Percentiles rank a stretch among this genome's conserved stretches.
phyloP scores from a whole-genome alignment of 495 filamentous ascomycete genomes.

The Hypoxylon crocopeplum region DNA sequence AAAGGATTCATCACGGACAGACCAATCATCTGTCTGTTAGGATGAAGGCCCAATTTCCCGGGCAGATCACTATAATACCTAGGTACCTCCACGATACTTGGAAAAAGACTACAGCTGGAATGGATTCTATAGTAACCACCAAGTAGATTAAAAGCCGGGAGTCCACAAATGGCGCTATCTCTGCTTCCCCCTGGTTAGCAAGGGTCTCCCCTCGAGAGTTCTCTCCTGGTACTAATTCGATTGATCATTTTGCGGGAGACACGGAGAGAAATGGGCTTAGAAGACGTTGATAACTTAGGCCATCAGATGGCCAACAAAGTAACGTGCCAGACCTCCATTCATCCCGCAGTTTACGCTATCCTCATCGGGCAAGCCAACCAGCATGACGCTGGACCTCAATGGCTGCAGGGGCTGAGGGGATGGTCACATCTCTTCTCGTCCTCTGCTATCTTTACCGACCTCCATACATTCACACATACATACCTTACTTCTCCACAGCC shows the following conservation, averaged over 20 bases:
- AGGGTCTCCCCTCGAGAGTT: constrained; percentile 4
- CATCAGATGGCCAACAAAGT: constrained; percentile 12
- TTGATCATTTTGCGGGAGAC: constrained; percentile 17
- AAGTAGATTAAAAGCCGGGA: constrained; percentile 29
- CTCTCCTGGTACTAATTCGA: neutral
- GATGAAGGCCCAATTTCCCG: constrained; percentile 29
- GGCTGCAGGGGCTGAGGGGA: constrained; percentile 25
- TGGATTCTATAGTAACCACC: constrained; percentile 10
- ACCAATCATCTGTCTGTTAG: constrained; percentile 19
- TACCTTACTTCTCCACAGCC: constrained; percentile 29
- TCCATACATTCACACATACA: constrained; percentile 19
- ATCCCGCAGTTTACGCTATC: constrained; percentile 23
- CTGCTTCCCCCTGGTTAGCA: constrained; percentile 11
- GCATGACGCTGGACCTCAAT: constrained; percentile 15
- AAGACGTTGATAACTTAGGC: constrained; percentile 16
- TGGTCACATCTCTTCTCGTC: constrained; percentile 4
- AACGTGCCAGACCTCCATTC: constrained; percentile 22
- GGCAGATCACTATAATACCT: constrained; percentile 32
- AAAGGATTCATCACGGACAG: constrained; percentile 1
- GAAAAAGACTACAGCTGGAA: neutral
- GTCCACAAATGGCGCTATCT: constrained; percentile 19
- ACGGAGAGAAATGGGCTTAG: constrained; percentile 10
- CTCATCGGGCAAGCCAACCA: constrained; percentile 20
- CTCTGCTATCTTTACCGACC: constrained; percentile 25
- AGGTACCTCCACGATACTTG: constrained; percentile 16